phyloP scores from a whole-genome alignment of 2,329 filamentous ascomycete genomes.

The Cladosporium sp. region DNA sequence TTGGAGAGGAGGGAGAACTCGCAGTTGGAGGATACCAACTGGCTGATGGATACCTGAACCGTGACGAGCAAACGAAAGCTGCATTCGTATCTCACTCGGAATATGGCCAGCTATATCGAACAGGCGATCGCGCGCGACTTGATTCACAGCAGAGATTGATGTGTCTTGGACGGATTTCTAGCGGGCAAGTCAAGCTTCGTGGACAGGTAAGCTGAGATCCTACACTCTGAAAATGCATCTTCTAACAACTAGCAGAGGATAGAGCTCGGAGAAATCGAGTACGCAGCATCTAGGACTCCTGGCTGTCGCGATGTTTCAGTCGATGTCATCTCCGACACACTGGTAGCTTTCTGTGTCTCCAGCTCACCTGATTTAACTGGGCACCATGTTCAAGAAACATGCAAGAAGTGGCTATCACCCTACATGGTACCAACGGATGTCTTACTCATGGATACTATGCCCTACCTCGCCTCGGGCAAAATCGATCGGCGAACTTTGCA shows the following conservation, averaged over 20 bases:
- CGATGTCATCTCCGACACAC: constrained; percentile 60
- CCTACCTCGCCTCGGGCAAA: constrained; percentile 78
- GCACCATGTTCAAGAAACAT: constrained; percentile 52
- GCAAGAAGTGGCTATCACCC: constrained; percentile 69
- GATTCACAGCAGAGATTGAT: constrained; percentile 67
- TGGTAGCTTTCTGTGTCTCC: constrained; percentile 72
- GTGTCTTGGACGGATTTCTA: constrained; percentile 73
- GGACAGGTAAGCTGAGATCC: constrained; percentile 75
- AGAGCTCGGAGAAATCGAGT: constrained; percentile 57
- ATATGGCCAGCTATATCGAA: constrained; percentile 73
- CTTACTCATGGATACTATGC: constrained; percentile 60
- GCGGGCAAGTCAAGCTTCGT: constrained; percentile 80
- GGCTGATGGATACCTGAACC: constrained; percentile 76
- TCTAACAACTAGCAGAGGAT: constrained; percentile 50
- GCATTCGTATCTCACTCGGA: constrained; percentile 64
- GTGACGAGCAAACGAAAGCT: constrained; percentile 66
- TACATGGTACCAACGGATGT: constrained; percentile 82
- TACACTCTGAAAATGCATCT: constrained; percentile 22
- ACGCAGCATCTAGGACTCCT: constrained; percentile 58
- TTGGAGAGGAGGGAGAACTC: constrained; percentile 72
- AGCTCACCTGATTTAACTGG: constrained; percentile 38
- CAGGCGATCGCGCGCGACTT: constrained; percentile 76
- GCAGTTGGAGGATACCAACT: constrained; percentile 77
- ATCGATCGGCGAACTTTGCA: constrained; percentile 66
- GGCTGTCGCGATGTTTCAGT: constrained; percentile 65